Percentiles rank a stretch among this genome's conserved stretches.
phyloP scores from a whole-genome alignment of 257 asterid species.

The Lantana camara region DNA sequence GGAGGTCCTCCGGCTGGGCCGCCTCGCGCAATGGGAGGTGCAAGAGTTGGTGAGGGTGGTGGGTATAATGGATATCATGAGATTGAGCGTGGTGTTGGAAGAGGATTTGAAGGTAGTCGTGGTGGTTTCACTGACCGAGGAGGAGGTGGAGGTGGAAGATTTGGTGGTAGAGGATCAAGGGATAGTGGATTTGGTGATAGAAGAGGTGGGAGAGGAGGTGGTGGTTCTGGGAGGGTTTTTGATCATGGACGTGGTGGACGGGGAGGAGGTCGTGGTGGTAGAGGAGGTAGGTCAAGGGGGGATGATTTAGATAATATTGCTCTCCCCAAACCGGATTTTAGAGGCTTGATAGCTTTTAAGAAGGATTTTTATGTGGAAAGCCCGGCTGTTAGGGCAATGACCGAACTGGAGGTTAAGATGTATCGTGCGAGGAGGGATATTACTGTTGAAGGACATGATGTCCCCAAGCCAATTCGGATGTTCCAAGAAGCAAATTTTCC shows the following conservation, averaged over 20 bases:
- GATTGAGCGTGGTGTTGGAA: conserved; percentile 44
- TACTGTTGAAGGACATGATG: conserved; percentile 74
- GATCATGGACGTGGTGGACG: conserved; percentile 46
- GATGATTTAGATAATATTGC: conserved; percentile 73
- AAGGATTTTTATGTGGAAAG: conserved; percentile 84
- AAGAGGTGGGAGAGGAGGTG: conserved; percentile 44
- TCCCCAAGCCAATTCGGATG: conserved; percentile 81
- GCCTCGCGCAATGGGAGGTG: conserved; percentile 40
- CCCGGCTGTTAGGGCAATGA: conserved; percentile 74
- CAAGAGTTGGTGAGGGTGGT: conserved; percentile 34
- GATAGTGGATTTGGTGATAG: conserved; percentile 49
- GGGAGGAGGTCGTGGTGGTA: conserved; percentile 41
- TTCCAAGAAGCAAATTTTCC: conserved; percentile 87
- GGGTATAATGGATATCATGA: conserved; percentile 42
- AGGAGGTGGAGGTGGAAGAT: conserved; percentile 52
- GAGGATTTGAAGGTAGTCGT: conserved; percentile 47
- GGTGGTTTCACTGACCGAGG: conserved; percentile 44
- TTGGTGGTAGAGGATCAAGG: conserved; percentile 39
- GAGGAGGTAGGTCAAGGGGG: conserved; percentile 59
- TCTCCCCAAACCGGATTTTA: conserved; percentile 81
- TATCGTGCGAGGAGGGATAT: conserved; percentile 77
- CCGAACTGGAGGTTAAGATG: conserved; percentile 63
- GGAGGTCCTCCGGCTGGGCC: conserved; percentile 50
- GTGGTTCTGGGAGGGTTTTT: conserved; percentile 32
- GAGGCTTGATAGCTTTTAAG: conserved; percentile 70